Percentiles rank a stretch among this genome's conserved stretches.
Conservation (phyloP, 331 rosid genomes). For the Telfairia occidentalis region DNA sequence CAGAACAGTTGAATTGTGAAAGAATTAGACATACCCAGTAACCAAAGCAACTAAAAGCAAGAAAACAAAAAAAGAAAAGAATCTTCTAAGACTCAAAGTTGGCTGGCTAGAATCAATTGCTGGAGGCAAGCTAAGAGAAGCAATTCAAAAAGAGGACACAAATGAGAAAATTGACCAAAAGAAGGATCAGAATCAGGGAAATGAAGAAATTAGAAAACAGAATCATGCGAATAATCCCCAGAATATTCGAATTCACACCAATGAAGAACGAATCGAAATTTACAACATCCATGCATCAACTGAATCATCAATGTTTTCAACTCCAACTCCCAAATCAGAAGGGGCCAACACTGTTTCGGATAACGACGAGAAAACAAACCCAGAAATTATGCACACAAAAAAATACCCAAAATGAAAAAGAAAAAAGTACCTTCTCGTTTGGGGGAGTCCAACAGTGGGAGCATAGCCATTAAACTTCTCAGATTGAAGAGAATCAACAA, state of each 20-base stretch:
- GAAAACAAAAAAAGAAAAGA: background rate
- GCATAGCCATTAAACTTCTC: constrained; percentile 70
- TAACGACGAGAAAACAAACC: background rate
- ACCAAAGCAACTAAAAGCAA: background rate
- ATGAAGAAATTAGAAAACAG: background rate
- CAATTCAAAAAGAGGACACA: background rate
- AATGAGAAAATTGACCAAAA: background rate
- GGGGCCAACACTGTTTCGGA: background rate
- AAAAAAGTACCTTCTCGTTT: constrained; percentile 47
- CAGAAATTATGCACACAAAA: constrained; percentile 5
- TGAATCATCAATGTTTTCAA: background rate
- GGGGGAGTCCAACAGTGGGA: constrained; percentile 84
- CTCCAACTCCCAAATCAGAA: background rate
- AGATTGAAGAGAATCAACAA: constrained; percentile 40
- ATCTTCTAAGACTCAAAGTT: background rate
- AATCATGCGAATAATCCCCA: background rate
- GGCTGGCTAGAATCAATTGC: background rate
- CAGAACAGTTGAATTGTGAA: background rate
- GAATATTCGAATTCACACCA: constrained; percentile 1
- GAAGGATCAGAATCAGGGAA: background rate
- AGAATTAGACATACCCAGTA: background rate
- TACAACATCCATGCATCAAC: background rate
- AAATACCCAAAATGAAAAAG: background rate
- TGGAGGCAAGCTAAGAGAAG: background rate
- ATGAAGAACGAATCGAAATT: background rate